phyloP scores from a whole-genome alignment of 2,329 filamentous ascomycete species.

The Phaeosphaeria sp. region DNA sequence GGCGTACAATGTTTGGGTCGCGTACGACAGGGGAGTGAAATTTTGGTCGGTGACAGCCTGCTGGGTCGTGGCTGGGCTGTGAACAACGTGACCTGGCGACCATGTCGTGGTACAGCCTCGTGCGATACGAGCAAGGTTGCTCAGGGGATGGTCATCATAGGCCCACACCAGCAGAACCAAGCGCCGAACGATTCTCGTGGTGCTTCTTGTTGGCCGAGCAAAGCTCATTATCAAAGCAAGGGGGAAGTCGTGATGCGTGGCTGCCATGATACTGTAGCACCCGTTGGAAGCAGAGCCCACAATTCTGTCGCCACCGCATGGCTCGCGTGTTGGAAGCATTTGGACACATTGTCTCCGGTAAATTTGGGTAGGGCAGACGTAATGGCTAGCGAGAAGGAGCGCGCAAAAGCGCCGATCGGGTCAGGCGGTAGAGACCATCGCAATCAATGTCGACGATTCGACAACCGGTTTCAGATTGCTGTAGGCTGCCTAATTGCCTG shows the following conservation, averaged over 20 bases:
- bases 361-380: neutral
- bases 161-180: conserved; percentile 6
- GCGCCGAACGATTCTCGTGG: conserved; percentile 5
- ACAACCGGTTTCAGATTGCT: conserved; percentile 22
- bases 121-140: conserved; percentile 16
- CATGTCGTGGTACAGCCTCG: conserved; percentile 12
- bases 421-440: conserved; percentile 15
- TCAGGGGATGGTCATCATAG: conserved; percentile 9
- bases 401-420: conserved; percentile 9
- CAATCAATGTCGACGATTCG: conserved; percentile 17
- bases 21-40: conserved; percentile 2
- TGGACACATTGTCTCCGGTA: neutral
- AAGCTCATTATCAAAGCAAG: conserved; percentile 17
- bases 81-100: conserved; percentile 8
- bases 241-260: conserved; percentile 3
- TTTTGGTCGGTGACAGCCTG: neutral
- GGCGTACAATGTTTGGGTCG: neutral
- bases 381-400: neutral
- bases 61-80: neutral
- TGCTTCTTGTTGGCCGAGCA: conserved; percentile 22
- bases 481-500: conserved; percentile 15
- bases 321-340: neutral
- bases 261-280: neutral
- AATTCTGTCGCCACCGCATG: neutral
- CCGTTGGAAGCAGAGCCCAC: neutral